These are phyloP conservation scores for Phytophthora boehmeriae DNA, from an alignment of 352 stramenopile species.

Conservation along the genomic window DNA sequence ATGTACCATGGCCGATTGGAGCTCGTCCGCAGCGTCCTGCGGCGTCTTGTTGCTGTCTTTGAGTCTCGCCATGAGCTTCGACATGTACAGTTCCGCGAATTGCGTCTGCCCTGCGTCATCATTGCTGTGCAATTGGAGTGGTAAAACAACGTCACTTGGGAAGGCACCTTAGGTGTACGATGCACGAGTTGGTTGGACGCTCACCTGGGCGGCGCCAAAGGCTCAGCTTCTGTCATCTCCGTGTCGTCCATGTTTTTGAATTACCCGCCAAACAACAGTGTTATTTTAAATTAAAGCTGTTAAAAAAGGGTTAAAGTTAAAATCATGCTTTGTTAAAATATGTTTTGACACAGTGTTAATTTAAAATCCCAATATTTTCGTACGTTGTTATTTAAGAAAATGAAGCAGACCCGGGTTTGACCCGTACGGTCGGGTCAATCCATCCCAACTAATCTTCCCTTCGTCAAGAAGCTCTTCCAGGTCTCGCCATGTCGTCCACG, in stretches of 20 bases:
- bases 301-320: too few species aligned
- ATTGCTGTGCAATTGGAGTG: background rate
- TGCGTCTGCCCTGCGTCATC: constrained; percentile 26
- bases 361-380: too few species aligned
- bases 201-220: background rate
- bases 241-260: constrained; percentile 36
- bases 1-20: constrained; percentile 39
- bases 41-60: constrained; percentile 30
- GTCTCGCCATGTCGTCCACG: constrained; percentile 27
- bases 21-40: constrained; percentile 16
- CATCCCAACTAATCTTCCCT: too few species aligned
- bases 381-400: too few species aligned
- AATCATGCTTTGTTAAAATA: too few species aligned
- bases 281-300: too few species aligned
- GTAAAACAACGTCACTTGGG: too few species aligned
- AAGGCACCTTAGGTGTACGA: too few species aligned
- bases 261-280: too few species aligned
- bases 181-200: background rate
- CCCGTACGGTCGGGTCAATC: too few species aligned
- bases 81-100: constrained; percentile 54
- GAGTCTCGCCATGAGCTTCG: constrained; percentile 40
- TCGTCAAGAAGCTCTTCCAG: background rate
- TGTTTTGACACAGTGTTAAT: too few species aligned
- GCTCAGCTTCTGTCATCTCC: constrained; percentile 18
- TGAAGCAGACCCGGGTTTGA: too few species aligned